Conservation (phyloP, 345 rosid species). For the rapeseed (Brassica napus) region Da-Ae NC_063438.1:5536001-5536500, state of each 20-base stretch:
- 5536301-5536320: constrained; percentile 33
- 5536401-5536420: constrained; percentile 21
- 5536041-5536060: constrained; percentile 6
- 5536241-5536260: constrained; percentile 21
- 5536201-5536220: constrained; percentile 27
- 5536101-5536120: background rate
- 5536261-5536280: constrained; percentile 20
- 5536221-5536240: constrained; percentile 20
- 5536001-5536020: constrained; percentile 19
- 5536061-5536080: constrained; percentile 2
- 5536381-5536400: constrained; percentile 40
- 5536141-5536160: background rate
- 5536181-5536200: constrained; percentile 3
- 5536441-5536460: constrained; percentile 20
- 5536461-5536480: constrained; percentile 2
- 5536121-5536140: background rate
- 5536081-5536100: constrained; percentile 3
- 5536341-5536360: constrained; percentile 10
- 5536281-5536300: background rate
- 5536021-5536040: constrained; percentile 7
- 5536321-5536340: constrained; percentile 16
- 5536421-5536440: constrained; percentile 26
- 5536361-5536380: constrained; percentile 39
- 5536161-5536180: background rate
- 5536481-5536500: constrained; percentile 16